A percentile compares a stretch with the other conserved stretches of the same genome.
phyloP scores from a whole-genome alignment of 768 basidiomycete genomes.

The Amyloporia xantha region DNA sequence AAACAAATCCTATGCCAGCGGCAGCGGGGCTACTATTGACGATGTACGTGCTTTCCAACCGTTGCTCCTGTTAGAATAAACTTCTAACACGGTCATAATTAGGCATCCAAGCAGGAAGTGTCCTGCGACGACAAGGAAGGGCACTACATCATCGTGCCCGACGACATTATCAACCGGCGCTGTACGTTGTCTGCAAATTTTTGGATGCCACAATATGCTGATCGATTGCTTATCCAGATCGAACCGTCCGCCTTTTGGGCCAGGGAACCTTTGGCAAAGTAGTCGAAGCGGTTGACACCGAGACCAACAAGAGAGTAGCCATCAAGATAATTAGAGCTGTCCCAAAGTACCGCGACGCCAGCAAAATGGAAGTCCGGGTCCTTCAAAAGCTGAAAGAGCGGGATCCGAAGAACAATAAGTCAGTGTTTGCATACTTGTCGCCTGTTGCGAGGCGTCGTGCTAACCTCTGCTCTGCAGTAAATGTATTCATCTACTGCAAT shows the following conservation, averaged over 20 bases:
- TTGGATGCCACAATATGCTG: conserved; percentile 3
- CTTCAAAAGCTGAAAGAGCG: conserved; percentile 84
- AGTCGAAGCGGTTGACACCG: conserved; percentile 83
- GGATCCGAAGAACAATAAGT: conserved; percentile 88
- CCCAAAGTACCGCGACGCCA: conserved; percentile 97
- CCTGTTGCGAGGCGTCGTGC: conserved; percentile 6
- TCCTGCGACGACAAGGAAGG: conserved; percentile 97
- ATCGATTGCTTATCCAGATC: conserved; percentile 43
- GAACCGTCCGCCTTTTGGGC: conserved; percentile 83
- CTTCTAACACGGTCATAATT: conserved; percentile 9
- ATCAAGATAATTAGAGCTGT: conserved; percentile 99
- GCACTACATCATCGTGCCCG: conserved; percentile 92
- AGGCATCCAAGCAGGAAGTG: conserved; percentile 61
- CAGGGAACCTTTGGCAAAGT: conserved; percentile 99
- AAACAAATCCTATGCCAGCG: conserved; percentile 62
- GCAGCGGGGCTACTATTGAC: conserved; percentile 55
- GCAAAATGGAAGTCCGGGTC: conserved; percentile 96
- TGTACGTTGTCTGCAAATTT: conserved; percentile 45
- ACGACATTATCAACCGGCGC: conserved; percentile 81
- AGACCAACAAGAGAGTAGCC: conserved; percentile 73
- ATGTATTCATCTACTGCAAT: conserved; percentile 92
- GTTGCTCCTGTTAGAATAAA: conserved; percentile 2
- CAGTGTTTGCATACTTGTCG: conserved; percentile 28
- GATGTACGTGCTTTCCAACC: conserved; percentile 45
- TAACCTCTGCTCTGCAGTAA: conserved; percentile 51